Evolutionary conservation across 179 eudicot species (phyloP), one percentile per base, ranked within the genome.

Genomic region (Dionaea muscipula): DNA sequence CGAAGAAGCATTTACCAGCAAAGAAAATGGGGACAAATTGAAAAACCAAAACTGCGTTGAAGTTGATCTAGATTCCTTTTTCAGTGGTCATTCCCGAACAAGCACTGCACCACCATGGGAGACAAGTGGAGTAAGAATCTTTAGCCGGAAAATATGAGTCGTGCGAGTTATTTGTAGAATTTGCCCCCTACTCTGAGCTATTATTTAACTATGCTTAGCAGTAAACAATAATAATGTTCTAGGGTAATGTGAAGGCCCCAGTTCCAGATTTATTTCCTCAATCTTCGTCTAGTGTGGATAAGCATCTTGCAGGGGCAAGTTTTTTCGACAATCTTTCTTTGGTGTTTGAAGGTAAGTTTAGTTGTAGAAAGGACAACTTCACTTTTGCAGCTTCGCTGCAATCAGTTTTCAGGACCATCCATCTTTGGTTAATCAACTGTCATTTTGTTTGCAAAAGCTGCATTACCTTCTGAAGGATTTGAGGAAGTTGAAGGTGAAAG

Each of bases 31-130:
- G 35, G 35, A 28, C 8, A 8, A 28, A 43, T 14, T 20, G 3
- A 43, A 43, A 7, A 43, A 43, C 21, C 47, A 43, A 20, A 43
- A 20, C 16, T 17, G 16, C 16, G 20, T 6, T 43, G 47, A 20
- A 43, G 47, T 43, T 43, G 47, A 43, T 43, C 20, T 43, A 4
- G 47, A 43, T 17, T 43, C 47, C 47, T 43, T 43, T 20, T 43
- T 43, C 16, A 43, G 47, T 43, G 47, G 21, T 16, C 47, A 43
- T 5, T 4, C 19, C 5, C 7, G 47, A 43, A 43, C 10, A 14
- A 17, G 21, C 21, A 43, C 21, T n/a, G 1, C 20, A 7, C 20
- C 47, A 16, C 21, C 47, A 43, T 11, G 1, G 43, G 8, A 17
- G 21, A 4, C 47, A 9, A 43, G 16, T 16, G 18, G 1, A 14